Conservation (phyloP, 1,284 basidiomycete genomes). For the Thecaphora thlaspeos region DNA sequence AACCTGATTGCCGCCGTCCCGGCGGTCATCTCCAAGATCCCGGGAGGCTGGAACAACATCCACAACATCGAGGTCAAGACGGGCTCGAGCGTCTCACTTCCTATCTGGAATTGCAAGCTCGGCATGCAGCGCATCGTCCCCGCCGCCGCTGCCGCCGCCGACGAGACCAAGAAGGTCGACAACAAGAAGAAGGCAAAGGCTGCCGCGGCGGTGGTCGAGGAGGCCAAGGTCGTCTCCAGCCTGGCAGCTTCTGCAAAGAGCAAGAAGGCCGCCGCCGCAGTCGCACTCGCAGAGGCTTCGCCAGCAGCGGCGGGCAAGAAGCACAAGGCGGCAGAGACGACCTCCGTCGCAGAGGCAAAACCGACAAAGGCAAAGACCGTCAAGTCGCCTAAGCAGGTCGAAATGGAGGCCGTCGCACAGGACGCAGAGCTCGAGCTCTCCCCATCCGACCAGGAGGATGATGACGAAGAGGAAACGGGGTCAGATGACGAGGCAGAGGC, state of each 20-base stretch:
- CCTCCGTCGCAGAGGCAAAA: not conserved
- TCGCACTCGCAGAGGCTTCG: not conserved
- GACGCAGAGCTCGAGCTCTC: too few species aligned
- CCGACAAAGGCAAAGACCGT: not conserved
- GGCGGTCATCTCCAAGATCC: slow-evolving; percentile 68
- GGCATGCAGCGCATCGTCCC: slow-evolving; percentile 56
- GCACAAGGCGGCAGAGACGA: not conserved
- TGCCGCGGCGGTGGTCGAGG: not conserved
- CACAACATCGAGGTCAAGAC: slow-evolving; percentile 91
- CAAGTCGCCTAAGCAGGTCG: not conserved
- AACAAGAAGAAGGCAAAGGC: not conserved
- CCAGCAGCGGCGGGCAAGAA: slow-evolving; percentile 5
- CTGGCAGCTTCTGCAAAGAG: not conserved
- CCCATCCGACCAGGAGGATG: not conserved
- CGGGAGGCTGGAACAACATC: slow-evolving; percentile 84
- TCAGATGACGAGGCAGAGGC: not conserved
- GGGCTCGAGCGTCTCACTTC: slow-evolving; percentile 76
- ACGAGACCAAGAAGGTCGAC: not conserved
- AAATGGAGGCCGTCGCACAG: too few species aligned
- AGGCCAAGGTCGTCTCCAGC: not conserved
- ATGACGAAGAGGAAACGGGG: not conserved
- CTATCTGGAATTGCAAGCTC: slow-evolving; percentile 81
- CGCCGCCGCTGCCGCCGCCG: not conserved
- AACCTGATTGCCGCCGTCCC: slow-evolving; percentile 81
- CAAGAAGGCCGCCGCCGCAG: not conserved